phyloP scores from a whole-genome alignment of 192 early-diverging fungal species.

The Funneliformis geosporum region DNA sequence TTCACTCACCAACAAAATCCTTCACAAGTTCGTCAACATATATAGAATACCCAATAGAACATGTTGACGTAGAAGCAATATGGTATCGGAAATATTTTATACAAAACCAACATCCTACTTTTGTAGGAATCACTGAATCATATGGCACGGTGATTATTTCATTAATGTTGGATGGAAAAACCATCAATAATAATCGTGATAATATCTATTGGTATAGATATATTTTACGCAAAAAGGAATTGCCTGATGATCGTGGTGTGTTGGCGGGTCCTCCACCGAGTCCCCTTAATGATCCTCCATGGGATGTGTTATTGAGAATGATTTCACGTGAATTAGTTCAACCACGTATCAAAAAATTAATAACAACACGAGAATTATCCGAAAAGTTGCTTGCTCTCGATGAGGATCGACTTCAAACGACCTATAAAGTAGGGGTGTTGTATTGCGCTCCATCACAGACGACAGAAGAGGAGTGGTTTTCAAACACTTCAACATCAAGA shows the following conservation, averaged over 20 bases:
- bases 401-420: constrained; percentile 52
- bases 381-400: constrained; percentile 71
- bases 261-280: not conserved
- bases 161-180: constrained; percentile 51
- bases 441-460: constrained; percentile 67
- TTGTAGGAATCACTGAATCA: constrained; percentile 50
- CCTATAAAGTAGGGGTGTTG: constrained; percentile 83
- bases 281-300: not conserved
- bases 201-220: constrained; percentile 19
- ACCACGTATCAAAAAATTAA: constrained; percentile 57
- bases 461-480: constrained; percentile 78
- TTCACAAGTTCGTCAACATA: constrained; percentile 19
- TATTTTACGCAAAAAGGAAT: not conserved
- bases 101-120: constrained; percentile 40
- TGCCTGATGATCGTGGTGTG: constrained; percentile 10
- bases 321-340: not conserved
- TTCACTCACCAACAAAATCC: not conserved
- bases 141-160: constrained; percentile 52
- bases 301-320: not conserved
- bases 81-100: constrained; percentile 75
- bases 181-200: not conserved
- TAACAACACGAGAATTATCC: constrained; percentile 59
- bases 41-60: constrained; percentile 38
- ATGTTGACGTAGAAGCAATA: constrained; percentile 40
- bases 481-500: constrained; percentile 60